These are phyloP conservation scores for Pyrrhoderma noxium DNA, from an alignment of 1,284 basidiomycete species.

Conservation along the genomic window DNA sequence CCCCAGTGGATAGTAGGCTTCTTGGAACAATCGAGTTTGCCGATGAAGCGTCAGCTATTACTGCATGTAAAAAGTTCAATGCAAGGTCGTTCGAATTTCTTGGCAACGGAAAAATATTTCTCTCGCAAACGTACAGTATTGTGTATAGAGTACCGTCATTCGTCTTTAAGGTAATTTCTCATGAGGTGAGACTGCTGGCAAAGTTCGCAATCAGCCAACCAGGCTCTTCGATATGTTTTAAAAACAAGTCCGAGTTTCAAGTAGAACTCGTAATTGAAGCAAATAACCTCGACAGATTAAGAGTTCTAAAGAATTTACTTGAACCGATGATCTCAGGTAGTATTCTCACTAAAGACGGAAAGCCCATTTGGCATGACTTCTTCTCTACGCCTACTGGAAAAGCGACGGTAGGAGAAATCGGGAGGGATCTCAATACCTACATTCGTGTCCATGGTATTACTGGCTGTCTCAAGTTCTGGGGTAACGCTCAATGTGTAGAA, in stretches of 20 bases:
- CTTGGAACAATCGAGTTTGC: slow-evolving; percentile 7
- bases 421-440: slow-evolving; percentile 32
- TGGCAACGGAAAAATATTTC: slow-evolving; percentile 7
- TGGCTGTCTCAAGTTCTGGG: slow-evolving; percentile 41
- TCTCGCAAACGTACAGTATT: slow-evolving; percentile 12
- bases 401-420: slow-evolving; percentile 38
- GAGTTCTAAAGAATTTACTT: slow-evolving; percentile 43
- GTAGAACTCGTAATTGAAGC: slow-evolving; percentile 8
- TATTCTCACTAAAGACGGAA: slow-evolving; percentile 40
- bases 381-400: slow-evolving; percentile 38
- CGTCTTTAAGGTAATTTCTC: background rate
- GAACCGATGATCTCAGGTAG: slow-evolving; percentile 57
- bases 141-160: slow-evolving; percentile 3
- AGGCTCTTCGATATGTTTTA: slow-evolving; percentile 5
- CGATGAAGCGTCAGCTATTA: slow-evolving; percentile 1
- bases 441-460: slow-evolving; percentile 37
- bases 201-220: slow-evolving; percentile 9
- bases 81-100: slow-evolving; percentile 9
- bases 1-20: slow-evolving; percentile 8
- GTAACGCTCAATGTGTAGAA: slow-evolving; percentile 16
- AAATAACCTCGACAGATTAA: slow-evolving; percentile 10
- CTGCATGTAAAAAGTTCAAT: slow-evolving; percentile 11
- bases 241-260: background rate
- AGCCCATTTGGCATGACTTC: slow-evolving; percentile 55
- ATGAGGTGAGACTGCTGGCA: slow-evolving; percentile 3